phyloP scores from a whole-genome alignment of 495 filamentous ascomycete genomes.

The Neurospora tetrasperma region DNA sequence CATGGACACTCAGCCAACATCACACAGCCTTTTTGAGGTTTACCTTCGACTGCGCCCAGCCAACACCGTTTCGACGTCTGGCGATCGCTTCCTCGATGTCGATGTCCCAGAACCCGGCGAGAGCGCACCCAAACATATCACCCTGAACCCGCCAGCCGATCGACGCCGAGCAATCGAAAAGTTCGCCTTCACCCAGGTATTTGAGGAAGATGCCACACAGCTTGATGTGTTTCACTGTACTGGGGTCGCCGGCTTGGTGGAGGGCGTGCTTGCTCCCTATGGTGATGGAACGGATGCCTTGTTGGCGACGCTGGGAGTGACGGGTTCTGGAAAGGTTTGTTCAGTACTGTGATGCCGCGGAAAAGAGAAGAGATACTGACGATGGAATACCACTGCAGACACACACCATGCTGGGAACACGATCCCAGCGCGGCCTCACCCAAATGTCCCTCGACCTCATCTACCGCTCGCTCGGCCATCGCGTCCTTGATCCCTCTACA shows the following conservation, averaged over 20 bases:
- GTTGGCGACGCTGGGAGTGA: conserved; percentile 86
- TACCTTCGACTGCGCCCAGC: conserved; percentile 76
- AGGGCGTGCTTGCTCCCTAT: conserved; percentile 60
- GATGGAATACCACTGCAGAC: conserved; percentile 43
- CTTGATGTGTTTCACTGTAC: conserved; percentile 81
- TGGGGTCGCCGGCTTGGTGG: conserved; percentile 61
- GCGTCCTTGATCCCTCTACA: conserved; percentile 52
- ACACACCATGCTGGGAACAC: conserved; percentile 92
- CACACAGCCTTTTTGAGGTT: conserved; percentile 69
- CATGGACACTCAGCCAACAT: background rate
- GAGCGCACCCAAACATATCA: conserved; percentile 65
- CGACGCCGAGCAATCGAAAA: conserved; percentile 81
- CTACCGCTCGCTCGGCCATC: conserved; percentile 63
- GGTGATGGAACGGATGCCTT: conserved; percentile 81
- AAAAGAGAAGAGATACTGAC: conserved; percentile 18
- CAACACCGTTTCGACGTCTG: conserved; percentile 18
- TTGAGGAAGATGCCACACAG: conserved; percentile 75
- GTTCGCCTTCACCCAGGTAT: conserved; percentile 90
- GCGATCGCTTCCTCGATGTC: conserved; percentile 66
- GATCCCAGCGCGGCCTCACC: conserved; percentile 74
- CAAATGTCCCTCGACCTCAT: conserved; percentile 86
- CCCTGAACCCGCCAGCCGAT: conserved; percentile 73
- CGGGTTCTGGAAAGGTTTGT: conserved; percentile 87
- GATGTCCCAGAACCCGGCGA: conserved; percentile 46
- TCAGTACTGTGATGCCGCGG: background rate